Evolutionary conservation across 192 early-diverging fungal species (phyloP), one percentile per base, ranked within the genome.

Genomic region (Coemansia guatemalensis): DNA sequence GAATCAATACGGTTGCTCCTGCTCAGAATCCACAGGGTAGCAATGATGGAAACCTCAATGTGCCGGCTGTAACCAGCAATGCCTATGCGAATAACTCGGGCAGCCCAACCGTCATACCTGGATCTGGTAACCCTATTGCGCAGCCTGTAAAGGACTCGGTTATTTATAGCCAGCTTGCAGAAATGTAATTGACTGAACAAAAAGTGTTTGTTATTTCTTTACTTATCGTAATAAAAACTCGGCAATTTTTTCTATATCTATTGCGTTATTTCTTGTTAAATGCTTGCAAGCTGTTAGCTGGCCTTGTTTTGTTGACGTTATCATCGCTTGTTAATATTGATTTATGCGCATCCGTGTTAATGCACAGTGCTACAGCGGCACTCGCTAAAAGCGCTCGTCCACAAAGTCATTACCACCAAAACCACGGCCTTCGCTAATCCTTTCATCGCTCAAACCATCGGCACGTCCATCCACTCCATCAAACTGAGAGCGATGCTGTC

Each of bases 61-160:
- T 12, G 14, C 17, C 39, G 3, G 9, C 39, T 11, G 1, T 44
- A 17, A 17, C 17, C 17, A 12, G 39, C 9, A 44, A 17, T 44
- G 9, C 39, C 17, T 44, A 44, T 44, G 39, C 39, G 1, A 44
- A 44, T 44, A 44, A 44, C 39, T 44, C 39, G 12, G 39, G 14
- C 39, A 44, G 17, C 14, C 39, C 3, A 5, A 0, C 4, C 5
- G 30, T 8, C 0, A 30, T 29, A 4, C 48, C 57, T n/a, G 57
- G 57, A 9, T 59, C 54, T 17, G 62, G 64, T 0, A 63, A 50
- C 12, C 71, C 71, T 0, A 64, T 74, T 41, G 56, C 65, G 26
- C 71, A 74, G 26, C 56, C 71, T 2, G 60, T 74, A 17, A 74
- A 74, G 57, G 71, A 74, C 26, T 58, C 71, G 4, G 65, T 59